These are phyloP conservation scores for Tetrahymena malaccensis DNA, from an alignment of 73 alveolate species.

Conservation along the genomic window DNA sequence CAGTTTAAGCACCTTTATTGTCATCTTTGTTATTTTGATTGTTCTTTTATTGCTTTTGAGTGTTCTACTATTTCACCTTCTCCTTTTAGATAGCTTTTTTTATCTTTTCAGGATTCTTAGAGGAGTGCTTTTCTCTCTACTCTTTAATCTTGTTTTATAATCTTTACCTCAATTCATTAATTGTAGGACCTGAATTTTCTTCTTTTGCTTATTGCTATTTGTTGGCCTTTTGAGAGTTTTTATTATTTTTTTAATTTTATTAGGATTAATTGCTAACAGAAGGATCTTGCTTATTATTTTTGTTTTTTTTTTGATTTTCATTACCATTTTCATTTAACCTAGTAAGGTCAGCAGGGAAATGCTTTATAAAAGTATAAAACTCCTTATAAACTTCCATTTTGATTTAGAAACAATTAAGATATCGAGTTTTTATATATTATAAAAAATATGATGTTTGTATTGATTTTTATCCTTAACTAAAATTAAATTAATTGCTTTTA, in stretches of 20 bases:
- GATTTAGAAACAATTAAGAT: not conserved
- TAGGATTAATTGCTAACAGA: not conserved
- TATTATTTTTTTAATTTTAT: not conserved
- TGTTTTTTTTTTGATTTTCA: not conserved
- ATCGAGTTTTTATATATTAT: not conserved
- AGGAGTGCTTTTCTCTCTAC: not conserved
- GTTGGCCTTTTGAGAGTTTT: not conserved
- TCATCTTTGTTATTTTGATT: not conserved
- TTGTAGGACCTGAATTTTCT: not conserved
- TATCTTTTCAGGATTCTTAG: not conserved
- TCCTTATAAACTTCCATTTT: not conserved
- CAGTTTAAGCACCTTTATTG: not conserved
- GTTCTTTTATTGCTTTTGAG: not conserved
- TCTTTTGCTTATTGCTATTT: not conserved
- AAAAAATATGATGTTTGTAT: not conserved
- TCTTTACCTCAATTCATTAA: not conserved
- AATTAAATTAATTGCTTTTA: not conserved
- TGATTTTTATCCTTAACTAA: not conserved
- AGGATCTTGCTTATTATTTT: not conserved
- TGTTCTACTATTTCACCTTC: not conserved
- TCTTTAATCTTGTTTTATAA: not conserved
- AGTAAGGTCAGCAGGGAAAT: not conserved
- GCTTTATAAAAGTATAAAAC: not conserved
- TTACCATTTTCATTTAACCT: not conserved
- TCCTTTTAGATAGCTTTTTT: not conserved